A percentile compares a stretch with the other conserved stretches of the same genome.
Evolutionary conservation across 345 rosid species (phyloP).

Genomic region (Clarkia xantiana): DNA sequence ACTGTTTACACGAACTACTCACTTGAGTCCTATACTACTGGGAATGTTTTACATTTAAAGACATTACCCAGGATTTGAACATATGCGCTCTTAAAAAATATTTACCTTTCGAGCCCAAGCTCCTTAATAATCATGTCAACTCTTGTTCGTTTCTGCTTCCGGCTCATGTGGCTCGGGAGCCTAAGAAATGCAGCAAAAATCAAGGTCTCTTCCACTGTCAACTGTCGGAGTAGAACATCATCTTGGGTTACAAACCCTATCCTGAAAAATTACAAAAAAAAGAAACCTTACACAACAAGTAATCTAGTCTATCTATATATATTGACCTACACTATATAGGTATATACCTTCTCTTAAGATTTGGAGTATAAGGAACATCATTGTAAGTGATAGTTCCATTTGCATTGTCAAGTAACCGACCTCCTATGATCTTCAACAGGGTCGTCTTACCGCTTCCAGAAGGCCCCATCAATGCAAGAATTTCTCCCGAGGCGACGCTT

Average conservation of each 20-base stretch:
- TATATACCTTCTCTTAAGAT: constrained; percentile 81
- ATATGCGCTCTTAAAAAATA: no score
- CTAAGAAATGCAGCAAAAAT: constrained; percentile 78
- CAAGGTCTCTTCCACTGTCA: constrained; percentile 85
- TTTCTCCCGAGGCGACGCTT: constrained; percentile 80
- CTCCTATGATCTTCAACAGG: constrained; percentile 72
- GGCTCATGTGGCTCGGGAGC: constrained; percentile 73
- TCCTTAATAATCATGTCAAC: constrained; percentile 72
- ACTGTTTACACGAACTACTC: constrained; percentile 24
- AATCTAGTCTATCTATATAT: no score
- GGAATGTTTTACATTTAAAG: no score
- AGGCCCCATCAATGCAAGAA: constrained; percentile 95
- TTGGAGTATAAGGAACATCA: constrained; percentile 54
- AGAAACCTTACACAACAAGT: neutral
- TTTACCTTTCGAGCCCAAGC: constrained; percentile 85
- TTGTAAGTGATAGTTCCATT: constrained; percentile 66
- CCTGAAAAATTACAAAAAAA: constrained; percentile 19
- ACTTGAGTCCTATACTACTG: no score
- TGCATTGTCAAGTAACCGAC: constrained; percentile 60
- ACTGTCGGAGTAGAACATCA: constrained; percentile 80
- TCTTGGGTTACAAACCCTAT: constrained; percentile 97
- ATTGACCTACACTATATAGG: neutral
- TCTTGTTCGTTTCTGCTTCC: constrained; percentile 56
- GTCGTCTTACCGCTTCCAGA: constrained; percentile 98
- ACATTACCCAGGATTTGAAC: no score